Evolutionary conservation across 495 filamentous ascomycete genomes (phyloP).

Genomic region (Cladorrhinum samala): DNA sequence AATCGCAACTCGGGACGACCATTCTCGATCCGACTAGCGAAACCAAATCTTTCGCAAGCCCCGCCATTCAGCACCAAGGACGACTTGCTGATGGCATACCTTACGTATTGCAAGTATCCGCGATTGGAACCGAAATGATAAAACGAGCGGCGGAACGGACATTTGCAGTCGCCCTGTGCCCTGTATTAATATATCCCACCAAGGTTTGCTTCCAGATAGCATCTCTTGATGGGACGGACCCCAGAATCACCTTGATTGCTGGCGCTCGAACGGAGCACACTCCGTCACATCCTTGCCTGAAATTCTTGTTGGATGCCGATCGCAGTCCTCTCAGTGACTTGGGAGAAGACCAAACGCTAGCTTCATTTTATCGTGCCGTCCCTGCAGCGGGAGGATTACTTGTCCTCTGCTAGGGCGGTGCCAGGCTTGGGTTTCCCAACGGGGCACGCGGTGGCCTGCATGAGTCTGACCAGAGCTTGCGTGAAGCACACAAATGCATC

Average conservation of each 20-base stretch:
- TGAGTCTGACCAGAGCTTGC: too few relatives aligned
- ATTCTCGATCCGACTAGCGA: not conserved
- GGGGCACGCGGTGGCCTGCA: slow-evolving; percentile 1
- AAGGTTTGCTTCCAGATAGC: too few relatives aligned
- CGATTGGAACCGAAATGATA: not conserved
- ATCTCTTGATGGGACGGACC: too few relatives aligned
- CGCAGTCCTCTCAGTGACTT: not conserved
- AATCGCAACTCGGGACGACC: not conserved
- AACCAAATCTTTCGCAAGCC: not conserved
- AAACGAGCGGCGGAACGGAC: not conserved
- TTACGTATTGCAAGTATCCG: too few relatives aligned
- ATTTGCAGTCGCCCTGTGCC: not conserved
- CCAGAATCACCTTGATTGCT: not conserved
- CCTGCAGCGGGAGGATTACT: not conserved
- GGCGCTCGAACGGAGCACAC: not conserved
- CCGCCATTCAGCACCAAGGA: not conserved
- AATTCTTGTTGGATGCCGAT: not conserved
- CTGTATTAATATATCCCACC: not conserved
- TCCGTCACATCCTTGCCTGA: not conserved
- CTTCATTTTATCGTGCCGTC: not conserved
- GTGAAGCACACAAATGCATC: too few relatives aligned
- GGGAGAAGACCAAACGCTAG: not conserved
- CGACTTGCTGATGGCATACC: not conserved
- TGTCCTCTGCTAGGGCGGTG: not conserved
- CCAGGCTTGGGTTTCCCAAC: not conserved